Evolutionary conservation across 257 asterid species (phyloP).

Genomic region (Solanum neorickii): DNA sequence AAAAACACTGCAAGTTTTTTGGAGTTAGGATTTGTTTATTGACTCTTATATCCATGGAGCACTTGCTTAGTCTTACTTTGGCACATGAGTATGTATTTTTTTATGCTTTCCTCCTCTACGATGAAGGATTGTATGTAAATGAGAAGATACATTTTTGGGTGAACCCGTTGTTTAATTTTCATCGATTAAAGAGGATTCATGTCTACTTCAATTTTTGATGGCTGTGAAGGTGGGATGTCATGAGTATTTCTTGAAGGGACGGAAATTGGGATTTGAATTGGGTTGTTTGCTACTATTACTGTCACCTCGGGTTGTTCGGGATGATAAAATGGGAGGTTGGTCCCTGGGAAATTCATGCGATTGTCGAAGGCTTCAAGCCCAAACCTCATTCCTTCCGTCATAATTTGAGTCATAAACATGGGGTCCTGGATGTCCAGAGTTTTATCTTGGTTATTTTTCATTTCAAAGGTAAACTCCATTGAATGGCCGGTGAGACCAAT

Average conservation of each 20-base stretch:
- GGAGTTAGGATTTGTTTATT: not conserved
- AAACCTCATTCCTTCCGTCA: not conserved
- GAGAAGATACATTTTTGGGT: not conserved
- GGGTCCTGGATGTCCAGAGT: not conserved
- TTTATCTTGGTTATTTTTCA: not conserved
- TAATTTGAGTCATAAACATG: not conserved
- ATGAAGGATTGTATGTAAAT: not conserved
- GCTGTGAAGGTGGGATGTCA: no score
- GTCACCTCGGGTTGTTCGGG: not conserved
- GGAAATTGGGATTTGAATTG: not conserved
- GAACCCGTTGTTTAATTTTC: no score
- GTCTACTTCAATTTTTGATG: no score
- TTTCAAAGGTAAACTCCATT: not conserved
- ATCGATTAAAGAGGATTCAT: no score
- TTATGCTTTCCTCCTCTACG: not conserved
- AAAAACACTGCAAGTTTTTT: not conserved
- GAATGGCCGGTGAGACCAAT: not conserved
- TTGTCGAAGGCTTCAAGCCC: not conserved
- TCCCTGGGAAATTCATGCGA: not conserved
- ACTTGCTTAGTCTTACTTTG: not conserved
- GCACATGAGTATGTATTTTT: not conserved
- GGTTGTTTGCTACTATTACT: not conserved
- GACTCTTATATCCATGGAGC: not conserved
- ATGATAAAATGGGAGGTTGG: not conserved
- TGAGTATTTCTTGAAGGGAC: no score